Evolutionary conservation across 2,329 filamentous ascomycete species (phyloP).

Genomic region (Fusarium succisae): DNA sequence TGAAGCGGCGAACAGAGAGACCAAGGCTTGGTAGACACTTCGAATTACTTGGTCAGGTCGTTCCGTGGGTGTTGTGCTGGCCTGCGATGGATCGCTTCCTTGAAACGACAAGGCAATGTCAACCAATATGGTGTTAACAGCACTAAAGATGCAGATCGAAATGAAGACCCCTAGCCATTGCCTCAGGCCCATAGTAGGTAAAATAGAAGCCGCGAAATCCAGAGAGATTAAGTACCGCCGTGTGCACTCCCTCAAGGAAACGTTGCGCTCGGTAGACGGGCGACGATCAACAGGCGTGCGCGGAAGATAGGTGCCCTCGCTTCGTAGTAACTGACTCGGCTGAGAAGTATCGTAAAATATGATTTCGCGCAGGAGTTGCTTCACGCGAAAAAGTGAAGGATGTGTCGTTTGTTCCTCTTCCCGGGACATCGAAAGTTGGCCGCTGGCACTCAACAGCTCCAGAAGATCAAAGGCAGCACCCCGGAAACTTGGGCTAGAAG

Average conservation of each 20-base stretch:
- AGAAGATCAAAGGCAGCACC: constrained; percentile 62
- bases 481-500: constrained; percentile 61
- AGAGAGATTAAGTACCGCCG: constrained; percentile 63
- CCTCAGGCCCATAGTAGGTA: constrained; percentile 51
- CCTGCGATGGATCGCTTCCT: constrained; percentile 12
- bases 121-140: constrained; percentile 61
- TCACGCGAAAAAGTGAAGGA: constrained; percentile 63
- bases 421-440: constrained; percentile 58
- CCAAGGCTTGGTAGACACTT: constrained; percentile 61
- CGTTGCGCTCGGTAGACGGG: constrained; percentile 56
- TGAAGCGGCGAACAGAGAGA: constrained; percentile 57
- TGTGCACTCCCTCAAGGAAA: constrained; percentile 61
- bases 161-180: constrained; percentile 63
- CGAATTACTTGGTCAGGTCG: constrained; percentile 51
- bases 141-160: constrained; percentile 67
- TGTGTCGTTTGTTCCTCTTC: constrained; percentile 59
- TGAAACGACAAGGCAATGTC: constrained; percentile 49
- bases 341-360: constrained; percentile 64
- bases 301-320: constrained; percentile 27
- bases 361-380: constrained; percentile 64
- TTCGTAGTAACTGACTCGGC: constrained; percentile 53
- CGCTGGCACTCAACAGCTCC: constrained; percentile 61
- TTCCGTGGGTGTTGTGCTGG: constrained; percentile 9
- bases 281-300: constrained; percentile 54
- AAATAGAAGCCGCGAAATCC: constrained; percentile 55